Conservation (phyloP, 768 basidiomycete species). For the Candolleomyces eurysporus region DNA sequence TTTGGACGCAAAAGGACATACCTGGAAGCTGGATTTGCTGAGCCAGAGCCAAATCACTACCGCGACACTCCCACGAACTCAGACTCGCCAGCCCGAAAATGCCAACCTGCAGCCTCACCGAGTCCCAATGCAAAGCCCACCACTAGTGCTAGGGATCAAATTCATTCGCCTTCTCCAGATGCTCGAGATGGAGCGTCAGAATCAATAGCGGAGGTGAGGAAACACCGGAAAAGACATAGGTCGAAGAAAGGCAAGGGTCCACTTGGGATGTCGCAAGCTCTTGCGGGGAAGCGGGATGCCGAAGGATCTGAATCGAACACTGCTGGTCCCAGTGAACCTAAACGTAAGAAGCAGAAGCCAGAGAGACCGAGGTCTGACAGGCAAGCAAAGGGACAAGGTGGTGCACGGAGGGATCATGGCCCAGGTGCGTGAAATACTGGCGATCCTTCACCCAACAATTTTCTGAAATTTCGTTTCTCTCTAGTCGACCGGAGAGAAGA, state of each 20-base stretch:
- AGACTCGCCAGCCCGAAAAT: slow-evolving; percentile 1
- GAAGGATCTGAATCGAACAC: too few species aligned
- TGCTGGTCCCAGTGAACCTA: too few species aligned
- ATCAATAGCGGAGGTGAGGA: slow-evolving; percentile 30
- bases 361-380: too few species aligned
- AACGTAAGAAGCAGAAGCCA: too few species aligned
- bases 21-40: slow-evolving; percentile 57
- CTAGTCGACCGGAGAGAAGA: slow-evolving; percentile 41
- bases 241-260: slow-evolving; percentile 32
- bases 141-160: too few species aligned
- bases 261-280: neutral
- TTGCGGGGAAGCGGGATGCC: neutral
- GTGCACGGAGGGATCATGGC: too few species aligned
- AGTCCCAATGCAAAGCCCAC: too few species aligned
- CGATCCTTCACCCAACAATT: neutral
- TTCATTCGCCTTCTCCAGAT: too few species aligned
- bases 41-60: neutral
- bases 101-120: too few species aligned
- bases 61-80: neutral
- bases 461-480: neutral
- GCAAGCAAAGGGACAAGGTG: too few species aligned
- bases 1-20: slow-evolving; percentile 75
- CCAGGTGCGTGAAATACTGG: too few species aligned
- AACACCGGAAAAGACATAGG: slow-evolving; percentile 55
- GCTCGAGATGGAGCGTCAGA: too few species aligned